phyloP scores from a whole-genome alignment of 768 basidiomycete genomes.

The Gloeostereum incarnatum region DNA sequence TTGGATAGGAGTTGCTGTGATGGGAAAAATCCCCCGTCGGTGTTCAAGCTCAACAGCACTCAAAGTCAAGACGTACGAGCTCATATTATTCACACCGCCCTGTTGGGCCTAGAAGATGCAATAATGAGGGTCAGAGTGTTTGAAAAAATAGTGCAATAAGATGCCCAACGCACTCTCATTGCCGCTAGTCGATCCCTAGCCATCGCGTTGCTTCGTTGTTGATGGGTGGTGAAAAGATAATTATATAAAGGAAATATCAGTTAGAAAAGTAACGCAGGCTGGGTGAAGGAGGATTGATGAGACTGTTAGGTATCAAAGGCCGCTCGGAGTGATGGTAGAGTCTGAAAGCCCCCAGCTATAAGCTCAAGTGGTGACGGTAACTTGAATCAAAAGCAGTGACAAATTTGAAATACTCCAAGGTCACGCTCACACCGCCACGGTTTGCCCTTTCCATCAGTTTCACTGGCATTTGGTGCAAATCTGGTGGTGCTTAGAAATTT shows the following conservation, averaged over 20 bases:
- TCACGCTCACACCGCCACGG: too few relatives aligned
- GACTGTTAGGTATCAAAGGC: too few relatives aligned
- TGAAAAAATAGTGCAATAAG: conserved; percentile 6
- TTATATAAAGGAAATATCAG: background rate
- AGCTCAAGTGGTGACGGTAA: too few relatives aligned
- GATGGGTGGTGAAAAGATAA: background rate
- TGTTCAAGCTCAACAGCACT: conserved; percentile 4
- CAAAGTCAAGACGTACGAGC: conserved; percentile 29
- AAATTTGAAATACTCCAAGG: too few relatives aligned
- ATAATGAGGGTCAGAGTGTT: conserved; percentile 6
- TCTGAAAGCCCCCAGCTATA: too few relatives aligned
- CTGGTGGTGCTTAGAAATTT: too few relatives aligned
- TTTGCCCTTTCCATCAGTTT: too few relatives aligned
- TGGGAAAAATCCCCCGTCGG: conserved; percentile 9
- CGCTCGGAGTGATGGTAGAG: too few relatives aligned
- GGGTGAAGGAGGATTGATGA: too few relatives aligned
- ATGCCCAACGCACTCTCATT: conserved; percentile 52
- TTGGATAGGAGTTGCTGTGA: conserved; percentile 53
- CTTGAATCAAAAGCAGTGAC: too few relatives aligned
- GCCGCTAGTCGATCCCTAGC: conserved; percentile 90
- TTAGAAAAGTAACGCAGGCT: background rate
- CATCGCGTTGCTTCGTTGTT: conserved; percentile 33
- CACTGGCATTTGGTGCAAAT: too few relatives aligned
- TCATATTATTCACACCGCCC: conserved; percentile 40
- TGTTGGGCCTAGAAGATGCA: conserved; percentile 50